A percentile compares a stretch with the other conserved stretches of the same genome.
phyloP scores from a whole-genome alignment of 2,329 filamentous ascomycete species.

The Aspergillus sergii region DNA sequence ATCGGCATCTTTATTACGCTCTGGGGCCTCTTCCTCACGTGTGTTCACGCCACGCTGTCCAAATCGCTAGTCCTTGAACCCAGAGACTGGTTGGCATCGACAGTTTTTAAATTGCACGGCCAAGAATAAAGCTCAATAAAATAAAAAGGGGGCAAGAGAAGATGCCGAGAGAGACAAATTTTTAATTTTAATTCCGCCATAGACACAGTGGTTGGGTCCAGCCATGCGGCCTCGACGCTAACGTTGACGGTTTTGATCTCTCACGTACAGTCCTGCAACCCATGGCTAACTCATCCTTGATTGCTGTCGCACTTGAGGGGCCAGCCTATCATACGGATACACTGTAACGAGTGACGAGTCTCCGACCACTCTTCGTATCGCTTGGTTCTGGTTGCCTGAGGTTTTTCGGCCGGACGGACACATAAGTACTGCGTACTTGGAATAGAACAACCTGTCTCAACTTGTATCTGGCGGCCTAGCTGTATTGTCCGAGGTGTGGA shows the following conservation, averaged over 20 bases:
- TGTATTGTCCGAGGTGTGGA: neutral
- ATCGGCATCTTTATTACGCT: neutral
- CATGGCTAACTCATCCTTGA: too few relatives aligned
- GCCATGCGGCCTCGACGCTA: neutral
- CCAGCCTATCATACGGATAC: neutral
- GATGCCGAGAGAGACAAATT: neutral
- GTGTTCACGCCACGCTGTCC: neutral
- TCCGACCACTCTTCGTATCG: neutral
- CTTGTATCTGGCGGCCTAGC: neutral
- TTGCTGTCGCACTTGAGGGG: too few relatives aligned
- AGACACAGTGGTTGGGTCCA: neutral
- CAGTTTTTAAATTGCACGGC: neutral
- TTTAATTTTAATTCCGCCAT: neutral
- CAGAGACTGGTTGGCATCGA: neutral
- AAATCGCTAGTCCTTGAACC: neutral
- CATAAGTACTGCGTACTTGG: neutral
- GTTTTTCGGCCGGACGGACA: neutral
- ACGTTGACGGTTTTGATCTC: neutral
- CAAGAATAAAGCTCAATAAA: neutral
- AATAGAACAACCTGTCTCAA: neutral
- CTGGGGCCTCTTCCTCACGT: neutral
- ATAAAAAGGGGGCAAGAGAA: neutral
- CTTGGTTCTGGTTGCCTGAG: neutral
- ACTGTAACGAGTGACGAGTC: neutral
- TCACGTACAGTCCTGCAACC: neutral